Percentiles rank a stretch among this genome's conserved stretches.
phyloP scores from a whole-genome alignment of 2,329 filamentous ascomycete species.

The Aspergillus novofumigatus region DNA sequence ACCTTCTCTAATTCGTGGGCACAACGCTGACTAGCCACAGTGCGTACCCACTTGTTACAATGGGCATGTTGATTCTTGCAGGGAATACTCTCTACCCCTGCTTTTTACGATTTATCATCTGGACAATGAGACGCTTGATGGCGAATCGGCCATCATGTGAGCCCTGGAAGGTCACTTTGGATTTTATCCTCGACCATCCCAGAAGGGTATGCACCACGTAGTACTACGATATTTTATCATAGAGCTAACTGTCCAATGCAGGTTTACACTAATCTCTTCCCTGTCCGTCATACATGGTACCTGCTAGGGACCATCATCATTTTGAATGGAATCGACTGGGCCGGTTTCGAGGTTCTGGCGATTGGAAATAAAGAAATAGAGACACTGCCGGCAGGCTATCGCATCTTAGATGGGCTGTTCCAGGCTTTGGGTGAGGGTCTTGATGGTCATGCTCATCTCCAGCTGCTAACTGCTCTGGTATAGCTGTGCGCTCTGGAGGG shows the following conservation, averaged over 20 bases:
- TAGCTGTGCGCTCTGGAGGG: constrained; percentile 57
- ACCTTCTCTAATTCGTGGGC: background rate
- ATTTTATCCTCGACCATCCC: constrained; percentile 35
- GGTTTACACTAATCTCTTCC: constrained; percentile 52
- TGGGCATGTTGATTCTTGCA: constrained; percentile 58
- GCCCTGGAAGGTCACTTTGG: constrained; percentile 28
- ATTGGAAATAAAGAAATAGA: constrained; percentile 57
- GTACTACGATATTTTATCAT: too few relatives aligned
- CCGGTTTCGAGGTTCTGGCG: constrained; percentile 62
- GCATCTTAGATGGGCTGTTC: constrained; percentile 62
- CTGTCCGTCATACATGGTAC: constrained; percentile 62
- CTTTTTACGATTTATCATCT: constrained; percentile 58
- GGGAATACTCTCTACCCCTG: constrained; percentile 65
- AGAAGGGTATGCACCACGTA: constrained; percentile 20
- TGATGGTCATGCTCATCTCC: background rate
- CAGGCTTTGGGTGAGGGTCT: constrained; percentile 48
- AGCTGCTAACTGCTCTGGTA: background rate
- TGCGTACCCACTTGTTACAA: constrained; percentile 40
- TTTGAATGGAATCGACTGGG: constrained; percentile 62
- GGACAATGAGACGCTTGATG: constrained; percentile 40
- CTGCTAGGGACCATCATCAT: constrained; percentile 57
- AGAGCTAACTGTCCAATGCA: constrained; percentile 10
- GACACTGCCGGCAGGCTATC: constrained; percentile 48
- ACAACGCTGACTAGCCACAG: constrained; percentile 17
- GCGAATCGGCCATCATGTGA: constrained; percentile 23